Percentiles rank a stretch among this genome's conserved stretches.
These are phyloP conservation scores for Cylindricascospora bacillispora DNA, from an alignment of 1,139 yeast genomes.

Conservation along the genomic window DNA sequence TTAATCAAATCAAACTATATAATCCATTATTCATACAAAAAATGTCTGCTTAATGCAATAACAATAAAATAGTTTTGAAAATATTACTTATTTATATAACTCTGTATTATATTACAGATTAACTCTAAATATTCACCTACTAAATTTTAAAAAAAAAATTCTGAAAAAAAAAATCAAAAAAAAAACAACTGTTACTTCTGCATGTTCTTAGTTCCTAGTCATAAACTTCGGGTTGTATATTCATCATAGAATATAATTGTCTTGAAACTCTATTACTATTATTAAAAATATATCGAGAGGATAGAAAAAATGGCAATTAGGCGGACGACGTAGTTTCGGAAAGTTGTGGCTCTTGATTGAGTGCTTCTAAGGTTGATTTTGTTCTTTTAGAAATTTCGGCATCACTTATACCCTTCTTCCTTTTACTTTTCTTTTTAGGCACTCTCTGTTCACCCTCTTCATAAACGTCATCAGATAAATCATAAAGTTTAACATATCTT, in stretches of 20 bases:
- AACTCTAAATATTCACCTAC: no score
- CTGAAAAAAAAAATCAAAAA: no score
- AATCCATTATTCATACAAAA: slow-evolving; percentile 10
- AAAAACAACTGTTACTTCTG: no score
- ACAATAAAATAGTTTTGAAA: no score
- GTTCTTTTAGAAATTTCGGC: slow-evolving; percentile 52
- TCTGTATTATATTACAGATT: no score
- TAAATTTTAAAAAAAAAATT: no score
- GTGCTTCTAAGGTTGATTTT: slow-evolving; percentile 30
- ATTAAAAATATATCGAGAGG: no score
- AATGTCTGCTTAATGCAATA: slow-evolving; percentile 8
- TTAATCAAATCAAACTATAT: slow-evolving; percentile 4
- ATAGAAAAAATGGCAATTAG: no score
- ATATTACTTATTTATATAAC: neutral
- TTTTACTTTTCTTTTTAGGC: slow-evolving; percentile 39
- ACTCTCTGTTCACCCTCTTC: slow-evolving; percentile 72
- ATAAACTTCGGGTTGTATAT: no score
- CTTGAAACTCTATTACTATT: no score
- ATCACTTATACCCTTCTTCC: slow-evolving; percentile 53
- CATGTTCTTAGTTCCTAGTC: no score
- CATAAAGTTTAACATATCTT: slow-evolving; percentile 66
- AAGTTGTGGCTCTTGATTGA: neutral
- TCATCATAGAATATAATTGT: no score
- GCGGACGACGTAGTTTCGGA: neutral
- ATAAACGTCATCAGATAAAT: slow-evolving; percentile 76